Conservation (phyloP, 164 flowering plant genomes). For the Annona squamosa region DNA sequence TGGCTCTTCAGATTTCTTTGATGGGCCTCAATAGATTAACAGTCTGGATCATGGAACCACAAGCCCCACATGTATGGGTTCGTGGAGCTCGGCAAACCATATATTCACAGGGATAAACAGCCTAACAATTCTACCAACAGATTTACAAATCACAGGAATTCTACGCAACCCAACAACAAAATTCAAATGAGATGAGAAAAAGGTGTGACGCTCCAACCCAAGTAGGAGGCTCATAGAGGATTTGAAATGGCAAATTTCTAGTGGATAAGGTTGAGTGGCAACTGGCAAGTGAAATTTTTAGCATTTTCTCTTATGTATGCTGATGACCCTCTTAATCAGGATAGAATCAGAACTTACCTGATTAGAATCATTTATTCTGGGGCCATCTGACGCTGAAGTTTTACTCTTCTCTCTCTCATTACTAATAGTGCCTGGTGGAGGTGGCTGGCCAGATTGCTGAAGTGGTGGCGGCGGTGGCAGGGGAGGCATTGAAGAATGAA, state of each 20-base stretch:
- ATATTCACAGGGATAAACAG: neutral
- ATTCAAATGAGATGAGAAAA: neutral
- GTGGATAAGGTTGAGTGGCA: neutral
- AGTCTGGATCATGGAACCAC: neutral
- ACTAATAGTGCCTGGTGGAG: slow-evolving; percentile 59
- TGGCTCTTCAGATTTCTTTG: neutral
- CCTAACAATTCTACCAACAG: neutral
- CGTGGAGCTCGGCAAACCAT: neutral
- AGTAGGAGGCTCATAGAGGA: neutral
- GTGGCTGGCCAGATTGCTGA: slow-evolving; percentile 51
- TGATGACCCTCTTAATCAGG: neutral
- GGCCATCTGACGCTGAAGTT: slow-evolving; percentile 31
- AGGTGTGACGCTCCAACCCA: neutral
- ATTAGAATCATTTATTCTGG: slow-evolving; percentile 24
- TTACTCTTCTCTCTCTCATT: slow-evolving; percentile 34
- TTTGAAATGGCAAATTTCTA: neutral
- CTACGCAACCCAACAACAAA: neutral
- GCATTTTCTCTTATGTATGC: neutral
- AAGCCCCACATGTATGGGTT: neutral
- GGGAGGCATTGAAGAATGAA: slow-evolving; percentile 46
- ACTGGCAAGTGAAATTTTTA: neutral
- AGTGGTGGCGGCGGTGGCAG: slow-evolving; percentile 37
- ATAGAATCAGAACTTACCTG: slow-evolving; percentile 30
- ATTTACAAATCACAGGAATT: neutral
- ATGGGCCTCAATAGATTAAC: neutral